phyloP scores from a whole-genome alignment of 1,139 yeast genomes.

The Candida anutae region DNA sequence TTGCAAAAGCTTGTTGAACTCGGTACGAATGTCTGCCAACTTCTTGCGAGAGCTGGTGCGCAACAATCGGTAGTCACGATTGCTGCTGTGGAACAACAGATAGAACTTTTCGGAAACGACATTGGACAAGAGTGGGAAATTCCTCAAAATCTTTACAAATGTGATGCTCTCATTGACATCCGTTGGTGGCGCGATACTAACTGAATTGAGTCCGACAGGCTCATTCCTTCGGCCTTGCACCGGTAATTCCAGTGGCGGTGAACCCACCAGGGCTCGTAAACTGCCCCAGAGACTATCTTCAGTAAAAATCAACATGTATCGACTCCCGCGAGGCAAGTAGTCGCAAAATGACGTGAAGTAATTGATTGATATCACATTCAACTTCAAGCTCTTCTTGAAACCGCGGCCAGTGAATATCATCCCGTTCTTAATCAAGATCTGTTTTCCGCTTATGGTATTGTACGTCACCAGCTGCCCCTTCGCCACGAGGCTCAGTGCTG shows the following conservation, averaged over 20 bases:
- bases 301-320: constrained; percentile 45
- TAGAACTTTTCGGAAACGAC: constrained; percentile 41
- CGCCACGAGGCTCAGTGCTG: constrained; percentile 32
- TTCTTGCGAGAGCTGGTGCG: constrained; percentile 24
- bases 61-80: constrained; percentile 24
- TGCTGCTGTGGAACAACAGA: constrained; percentile 37
- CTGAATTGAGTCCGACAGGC: not conserved
- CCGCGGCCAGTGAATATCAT: constrained; percentile 49
- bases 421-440: constrained; percentile 51
- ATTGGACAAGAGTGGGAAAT: constrained; percentile 38
- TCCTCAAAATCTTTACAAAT: constrained; percentile 32
- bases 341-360: constrained; percentile 39
- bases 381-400: constrained; percentile 40
- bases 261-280: constrained; percentile 1
- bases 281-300: constrained; percentile 44
- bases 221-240: not conserved
- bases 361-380: constrained; percentile 36
- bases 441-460: constrained; percentile 54
- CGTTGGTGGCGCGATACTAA: too few species aligned
- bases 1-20: constrained; percentile 28
- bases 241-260: not conserved
- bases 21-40: constrained; percentile 19
- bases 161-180: constrained; percentile 6
- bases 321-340: constrained; percentile 41
- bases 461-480: constrained; percentile 39